phyloP scores from a whole-genome alignment of 2,329 filamentous ascomycete genomes.

The Talaromyces piceae region DNA sequence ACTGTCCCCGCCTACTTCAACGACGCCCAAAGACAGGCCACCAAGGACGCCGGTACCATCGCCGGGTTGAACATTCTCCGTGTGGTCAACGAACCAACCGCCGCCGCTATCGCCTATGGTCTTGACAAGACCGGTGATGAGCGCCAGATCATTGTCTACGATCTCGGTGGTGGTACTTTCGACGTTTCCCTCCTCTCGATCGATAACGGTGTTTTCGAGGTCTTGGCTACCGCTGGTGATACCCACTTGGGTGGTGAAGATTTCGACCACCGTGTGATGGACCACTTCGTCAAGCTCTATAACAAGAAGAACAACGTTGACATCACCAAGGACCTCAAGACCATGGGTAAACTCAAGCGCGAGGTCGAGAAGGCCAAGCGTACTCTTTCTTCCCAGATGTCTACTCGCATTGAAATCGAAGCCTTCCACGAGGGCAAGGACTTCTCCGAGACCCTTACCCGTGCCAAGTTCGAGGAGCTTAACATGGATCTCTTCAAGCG shows the following conservation, averaged over 20 bases:
- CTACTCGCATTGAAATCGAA: constrained; percentile 91
- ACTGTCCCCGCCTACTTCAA: constrained; percentile 98
- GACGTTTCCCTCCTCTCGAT: constrained; percentile 91
- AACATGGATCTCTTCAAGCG: constrained; percentile 99
- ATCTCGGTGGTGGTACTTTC: constrained; percentile 90
- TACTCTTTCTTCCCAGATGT: constrained; percentile 90
- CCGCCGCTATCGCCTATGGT: constrained; percentile 90
- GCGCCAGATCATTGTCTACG: constrained; percentile 86
- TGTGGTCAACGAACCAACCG: constrained; percentile 94
- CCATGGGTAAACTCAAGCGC: constrained; percentile 99
- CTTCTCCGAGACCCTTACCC: constrained; percentile 96
- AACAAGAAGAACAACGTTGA: constrained; percentile 97
- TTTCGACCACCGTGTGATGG: constrained; percentile 96
- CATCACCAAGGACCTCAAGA: constrained; percentile 88
- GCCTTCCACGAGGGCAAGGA: constrained; percentile 94
- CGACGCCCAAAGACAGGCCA: constrained; percentile 93
- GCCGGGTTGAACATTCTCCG: constrained; percentile 91
- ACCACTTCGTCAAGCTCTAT: constrained; percentile 92
- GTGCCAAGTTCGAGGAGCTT: constrained; percentile 98
- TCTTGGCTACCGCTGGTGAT: constrained; percentile 89
- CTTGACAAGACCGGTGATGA: constrained; percentile 78
- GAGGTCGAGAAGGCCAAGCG: constrained; percentile 99
- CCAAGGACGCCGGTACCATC: constrained; percentile 89
- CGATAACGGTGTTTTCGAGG: constrained; percentile 88
- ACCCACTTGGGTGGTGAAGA: constrained; percentile 97